These are phyloP conservation scores for Citrullus amarus DNA, from an alignment of 306 rosid species.

Conservation along the genomic window DNA sequence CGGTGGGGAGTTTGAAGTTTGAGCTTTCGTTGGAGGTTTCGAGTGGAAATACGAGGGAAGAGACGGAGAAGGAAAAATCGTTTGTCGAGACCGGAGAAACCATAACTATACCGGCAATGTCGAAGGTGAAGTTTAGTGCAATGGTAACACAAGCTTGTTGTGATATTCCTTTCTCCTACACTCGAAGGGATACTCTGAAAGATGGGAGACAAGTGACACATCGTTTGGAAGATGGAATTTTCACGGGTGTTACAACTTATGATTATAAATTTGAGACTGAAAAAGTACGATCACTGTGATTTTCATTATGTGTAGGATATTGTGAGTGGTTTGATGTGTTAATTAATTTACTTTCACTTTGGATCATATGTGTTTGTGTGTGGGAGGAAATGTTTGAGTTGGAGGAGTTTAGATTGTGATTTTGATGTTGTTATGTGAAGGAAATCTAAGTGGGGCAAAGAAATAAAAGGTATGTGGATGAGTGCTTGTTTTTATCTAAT, in stretches of 20 bases:
- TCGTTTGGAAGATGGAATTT: not conserved
- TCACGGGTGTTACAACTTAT: not conserved
- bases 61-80: not conserved
- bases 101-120: not conserved
- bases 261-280: constrained; percentile 3
- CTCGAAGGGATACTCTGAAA: not conserved
- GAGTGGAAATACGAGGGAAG: not conserved
- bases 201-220: not conserved
- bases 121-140: not conserved
- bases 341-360: too few species aligned
- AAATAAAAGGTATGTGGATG: too few species aligned
- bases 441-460: too few species aligned
- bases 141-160: not conserved
- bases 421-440: too few species aligned
- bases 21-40: not conserved
- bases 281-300: not conserved
- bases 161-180: not conserved
- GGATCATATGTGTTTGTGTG: not conserved
- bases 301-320: not conserved
- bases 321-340: not conserved
- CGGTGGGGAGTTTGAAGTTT: not conserved
- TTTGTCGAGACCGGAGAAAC: not conserved
- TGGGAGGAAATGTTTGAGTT: too few species aligned
- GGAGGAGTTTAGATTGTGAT: too few species aligned
- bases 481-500: too few species aligned